These are phyloP conservation scores for Pseudocercospora eumusae DNA, from an alignment of 2,329 filamentous ascomycete species.

Conservation along the genomic window DNA sequence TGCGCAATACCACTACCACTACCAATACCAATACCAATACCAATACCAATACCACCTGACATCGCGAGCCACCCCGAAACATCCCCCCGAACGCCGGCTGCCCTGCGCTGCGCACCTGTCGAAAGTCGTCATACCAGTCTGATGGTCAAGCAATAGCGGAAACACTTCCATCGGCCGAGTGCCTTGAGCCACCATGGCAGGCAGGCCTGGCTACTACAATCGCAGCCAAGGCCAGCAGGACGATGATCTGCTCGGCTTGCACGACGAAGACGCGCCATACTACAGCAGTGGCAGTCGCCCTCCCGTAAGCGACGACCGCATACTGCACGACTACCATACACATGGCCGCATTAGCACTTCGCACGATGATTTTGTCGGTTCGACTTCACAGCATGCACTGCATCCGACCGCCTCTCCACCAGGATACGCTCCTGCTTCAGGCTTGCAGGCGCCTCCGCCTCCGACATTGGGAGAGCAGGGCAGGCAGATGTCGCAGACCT, in stretches of 20 bases:
- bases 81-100: not conserved
- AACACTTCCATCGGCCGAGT: slow-evolving; percentile 22
- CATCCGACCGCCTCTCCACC: slow-evolving; percentile 44
- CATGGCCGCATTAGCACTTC: slow-evolving; percentile 79
- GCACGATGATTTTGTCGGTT: slow-evolving; percentile 90
- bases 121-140: slow-evolving; percentile 1
- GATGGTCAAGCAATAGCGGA: slow-evolving; percentile 25
- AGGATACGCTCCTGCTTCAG: slow-evolving; percentile 40
- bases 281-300: slow-evolving; percentile 78
- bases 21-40: no score
- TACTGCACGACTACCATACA: slow-evolving; percentile 71
- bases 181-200: slow-evolving; percentile 45
- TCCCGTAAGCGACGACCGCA: slow-evolving; percentile 76
- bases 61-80: not conserved
- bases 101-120: not conserved
- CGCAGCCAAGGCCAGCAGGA: slow-evolving; percentile 43
- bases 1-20: not conserved
- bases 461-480: slow-evolving; percentile 43
- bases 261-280: slow-evolving; percentile 66
- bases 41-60: not conserved
- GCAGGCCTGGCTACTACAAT: slow-evolving; percentile 55
- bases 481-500: slow-evolving; percentile 69
- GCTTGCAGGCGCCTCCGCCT: slow-evolving; percentile 42
- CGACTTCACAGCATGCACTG: slow-evolving; percentile 43
- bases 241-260: slow-evolving; percentile 63